phyloP scores from a whole-genome alignment of 83 land plant species.

The Thuja plicata region DNA sequence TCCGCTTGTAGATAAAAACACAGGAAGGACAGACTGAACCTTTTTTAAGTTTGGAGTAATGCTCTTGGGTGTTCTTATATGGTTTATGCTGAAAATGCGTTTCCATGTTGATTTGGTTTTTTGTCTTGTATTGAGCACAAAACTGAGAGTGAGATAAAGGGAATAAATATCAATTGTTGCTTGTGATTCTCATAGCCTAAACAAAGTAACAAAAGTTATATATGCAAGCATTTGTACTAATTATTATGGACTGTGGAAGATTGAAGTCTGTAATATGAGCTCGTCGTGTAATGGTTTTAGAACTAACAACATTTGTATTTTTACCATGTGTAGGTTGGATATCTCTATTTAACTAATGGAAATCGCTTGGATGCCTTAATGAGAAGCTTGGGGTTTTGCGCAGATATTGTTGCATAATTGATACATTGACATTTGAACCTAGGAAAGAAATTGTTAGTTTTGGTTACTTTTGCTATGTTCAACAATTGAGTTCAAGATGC shows the following conservation, averaged over 20 bases:
- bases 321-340: slow-evolving; percentile 38
- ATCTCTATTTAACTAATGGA: slow-evolving; percentile 46
- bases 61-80: neutral
- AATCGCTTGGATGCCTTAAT: slow-evolving; percentile 50
- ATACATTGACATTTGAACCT: neutral
- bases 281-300: neutral
- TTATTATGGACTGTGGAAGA: neutral
- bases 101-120: too few species aligned
- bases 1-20: too few species aligned
- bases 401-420: slow-evolving; percentile 19
- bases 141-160: neutral
- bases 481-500: neutral
- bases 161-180: neutral
- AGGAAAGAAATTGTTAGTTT: neutral
- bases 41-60: too few species aligned
- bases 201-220: neutral
- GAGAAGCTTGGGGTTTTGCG: slow-evolving; percentile 44
- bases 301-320: neutral
- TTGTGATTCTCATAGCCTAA: neutral
- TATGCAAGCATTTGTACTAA: neutral
- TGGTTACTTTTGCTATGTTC: neutral
- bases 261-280: neutral
- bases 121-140: neutral
- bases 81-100: too few species aligned
- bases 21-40: too few species aligned